Percentiles rank a stretch among this genome's conserved stretches.
These are phyloP conservation scores for Chaetomium strumarium DNA, from an alignment of 2,329 filamentous ascomycete genomes.

Conservation along the genomic window DNA sequence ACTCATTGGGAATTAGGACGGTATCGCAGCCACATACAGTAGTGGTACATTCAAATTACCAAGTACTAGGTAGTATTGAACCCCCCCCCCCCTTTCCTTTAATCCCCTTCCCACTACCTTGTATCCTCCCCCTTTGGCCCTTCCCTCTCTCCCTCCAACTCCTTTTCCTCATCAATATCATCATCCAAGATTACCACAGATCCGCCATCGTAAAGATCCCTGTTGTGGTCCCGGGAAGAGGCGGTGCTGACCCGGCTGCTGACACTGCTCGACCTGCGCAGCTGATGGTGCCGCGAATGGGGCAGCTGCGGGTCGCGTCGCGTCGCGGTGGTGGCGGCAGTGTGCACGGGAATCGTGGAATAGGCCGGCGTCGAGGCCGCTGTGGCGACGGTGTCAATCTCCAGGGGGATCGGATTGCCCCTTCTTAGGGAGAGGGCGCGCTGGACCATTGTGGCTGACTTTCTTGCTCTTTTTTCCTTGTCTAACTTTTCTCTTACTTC, in stretches of 20 bases:
- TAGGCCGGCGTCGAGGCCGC: background rate
- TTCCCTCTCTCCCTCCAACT: too few species aligned
- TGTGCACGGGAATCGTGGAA: slow-evolving; percentile 2
- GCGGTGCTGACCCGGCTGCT: background rate
- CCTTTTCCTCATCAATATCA: background rate
- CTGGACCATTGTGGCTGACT: slow-evolving; percentile 5
- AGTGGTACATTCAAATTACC: too few species aligned
- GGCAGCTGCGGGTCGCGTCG: slow-evolving; percentile 5
- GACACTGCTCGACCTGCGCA: slow-evolving; percentile 6
- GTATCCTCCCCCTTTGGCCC: too few species aligned
- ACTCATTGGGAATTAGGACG: too few species aligned
- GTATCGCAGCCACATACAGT: too few species aligned
- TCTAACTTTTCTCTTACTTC: too few species aligned
- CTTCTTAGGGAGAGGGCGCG: slow-evolving; percentile 10
- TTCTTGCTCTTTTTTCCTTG: background rate
- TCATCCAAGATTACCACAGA: background rate
- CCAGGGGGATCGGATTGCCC: background rate
- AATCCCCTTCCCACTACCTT: too few species aligned
- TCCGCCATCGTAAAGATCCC: background rate
- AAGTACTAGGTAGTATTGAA: too few species aligned
- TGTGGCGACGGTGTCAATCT: background rate
- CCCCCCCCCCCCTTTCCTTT: background rate
- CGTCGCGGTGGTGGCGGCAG: background rate
- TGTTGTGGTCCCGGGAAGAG: background rate
- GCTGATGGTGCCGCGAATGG: slow-evolving; percentile 4